Base-by-base conservation (phyloP, 495 filamentous ascomycete species). In the Penicillium robsamsonii region DNA sequence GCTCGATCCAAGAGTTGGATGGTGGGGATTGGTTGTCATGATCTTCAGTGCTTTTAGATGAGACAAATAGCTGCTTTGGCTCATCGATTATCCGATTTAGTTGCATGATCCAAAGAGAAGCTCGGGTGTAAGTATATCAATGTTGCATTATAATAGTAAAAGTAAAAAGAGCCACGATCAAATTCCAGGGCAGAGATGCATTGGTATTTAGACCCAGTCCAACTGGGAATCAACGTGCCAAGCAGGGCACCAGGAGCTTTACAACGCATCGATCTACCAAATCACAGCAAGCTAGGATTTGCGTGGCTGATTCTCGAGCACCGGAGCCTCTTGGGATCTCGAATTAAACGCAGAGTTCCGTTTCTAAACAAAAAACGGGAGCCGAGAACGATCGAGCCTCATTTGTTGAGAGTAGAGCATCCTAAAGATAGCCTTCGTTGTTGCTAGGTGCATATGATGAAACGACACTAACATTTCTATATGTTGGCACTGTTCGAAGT, bases 1-100 rank as follows among this genome's bases (percentile, higher is more conserved):
- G 47, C 31, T 50, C 47, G 47, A 46, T 46, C 43, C 43, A 46
- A 2, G 43, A 46, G 6, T 29, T 46, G 13, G 43, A 45, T 13
- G 13, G 12, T 25, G 20, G 42, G 40, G 2, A 18, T 25, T 27
- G 42, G 20, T 24, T 24, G 22, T 24, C 42, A 44, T 44, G 42
- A 3, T 27, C 18, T 8, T 43, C 2, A 5, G 2, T 29, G 13
- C 24, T n/a, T 46, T 46, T 29, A 2, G 43, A 46, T 17, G 43
- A 46, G 22, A 29, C 24, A 9, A 46, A 8, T 2, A 10, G 3
- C 0, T 27, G 43, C 27, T 46, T 46, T 12, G 6, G 5, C 11
- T 46, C 13, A 18, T 10, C 10, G 6, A 24, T 5, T 7, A 2
- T 12, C n/a, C 15, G 7, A 4, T 8, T 27, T n/a, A 2, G 24